A percentile compares a stretch with the other conserved stretches of the same genome.
Conservation (phyloP, 441 rosid species). For the Viola pubescens region DNA sequence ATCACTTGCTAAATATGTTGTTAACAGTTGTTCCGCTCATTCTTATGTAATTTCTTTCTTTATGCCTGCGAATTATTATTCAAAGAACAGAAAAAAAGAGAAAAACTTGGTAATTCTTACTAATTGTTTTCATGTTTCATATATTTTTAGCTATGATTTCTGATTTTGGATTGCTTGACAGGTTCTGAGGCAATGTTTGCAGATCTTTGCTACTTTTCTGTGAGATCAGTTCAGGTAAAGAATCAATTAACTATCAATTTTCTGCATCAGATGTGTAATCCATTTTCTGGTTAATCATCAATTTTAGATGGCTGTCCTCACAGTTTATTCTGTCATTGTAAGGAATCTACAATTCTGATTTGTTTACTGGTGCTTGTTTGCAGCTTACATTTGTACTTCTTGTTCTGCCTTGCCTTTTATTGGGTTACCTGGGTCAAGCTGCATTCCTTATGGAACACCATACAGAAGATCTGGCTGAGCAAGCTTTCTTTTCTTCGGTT, state of each 20-base stretch:
- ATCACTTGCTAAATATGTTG: too few relatives aligned
- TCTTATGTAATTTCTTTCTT: too few relatives aligned
- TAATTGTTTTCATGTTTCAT: neutral
- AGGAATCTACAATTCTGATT: slow-evolving; percentile 20
- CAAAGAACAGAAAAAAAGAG: too few relatives aligned
- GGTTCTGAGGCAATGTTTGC: slow-evolving; percentile 99
- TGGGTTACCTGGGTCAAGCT: slow-evolving; percentile 99
- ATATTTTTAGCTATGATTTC: neutral
- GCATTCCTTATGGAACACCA: slow-evolving; percentile 78
- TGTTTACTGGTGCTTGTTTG: slow-evolving; percentile 38
- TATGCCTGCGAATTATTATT: too few relatives aligned
- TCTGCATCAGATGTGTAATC: slow-evolving; percentile 10
- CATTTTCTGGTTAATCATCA: neutral
- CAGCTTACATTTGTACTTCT: slow-evolving; percentile 98
- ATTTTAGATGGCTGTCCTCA: slow-evolving; percentile 6
- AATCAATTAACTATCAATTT: slow-evolving; percentile 17
- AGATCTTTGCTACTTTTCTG: slow-evolving; percentile 97
- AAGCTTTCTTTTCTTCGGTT: slow-evolving; percentile 79
- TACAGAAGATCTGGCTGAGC: slow-evolving; percentile 33
- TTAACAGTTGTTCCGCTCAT: too few relatives aligned
- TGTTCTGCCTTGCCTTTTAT: slow-evolving; percentile 83
- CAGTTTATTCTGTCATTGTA: slow-evolving; percentile 12
- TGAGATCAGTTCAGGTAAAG: slow-evolving; percentile 88
- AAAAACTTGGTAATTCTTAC: neutral
- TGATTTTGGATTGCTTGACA: slow-evolving; percentile 26